Conservation (phyloP, 2,329 filamentous ascomycete species). For the Neonectria ditissima region DNA sequence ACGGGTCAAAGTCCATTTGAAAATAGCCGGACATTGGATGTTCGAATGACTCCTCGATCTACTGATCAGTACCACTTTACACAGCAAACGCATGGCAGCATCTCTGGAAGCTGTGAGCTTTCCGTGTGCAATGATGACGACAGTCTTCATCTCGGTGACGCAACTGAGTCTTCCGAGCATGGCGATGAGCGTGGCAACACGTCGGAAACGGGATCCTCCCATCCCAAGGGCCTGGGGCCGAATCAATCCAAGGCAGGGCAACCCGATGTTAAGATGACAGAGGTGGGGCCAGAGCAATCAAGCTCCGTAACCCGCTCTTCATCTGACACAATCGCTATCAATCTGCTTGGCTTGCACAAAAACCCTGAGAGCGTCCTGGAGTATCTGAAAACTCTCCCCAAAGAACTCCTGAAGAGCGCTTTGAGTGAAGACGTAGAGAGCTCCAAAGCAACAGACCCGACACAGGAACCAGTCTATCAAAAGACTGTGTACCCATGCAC, state of each 20-base stretch:
- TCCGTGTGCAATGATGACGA: slow-evolving; percentile 4
- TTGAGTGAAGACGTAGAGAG: slow-evolving; percentile 37
- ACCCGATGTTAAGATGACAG: slow-evolving; percentile 35
- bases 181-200: not conserved
- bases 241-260: slow-evolving; percentile 16
- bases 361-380: slow-evolving; percentile 31
- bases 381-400: slow-evolving; percentile 46
- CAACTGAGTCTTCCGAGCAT: not conserved
- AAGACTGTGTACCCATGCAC: slow-evolving; percentile 48
- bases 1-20: slow-evolving; percentile 11
- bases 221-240: not conserved
- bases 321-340: not conserved
- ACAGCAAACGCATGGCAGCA: not conserved
- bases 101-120: not conserved
- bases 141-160: not conserved
- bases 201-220: slow-evolving; percentile 2
- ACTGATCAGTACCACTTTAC: slow-evolving; percentile 11
- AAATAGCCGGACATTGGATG: not conserved
- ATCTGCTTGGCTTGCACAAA: slow-evolving; percentile 5
- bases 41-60: not conserved
- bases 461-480: slow-evolving; percentile 22
- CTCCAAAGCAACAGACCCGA: slow-evolving; percentile 22
- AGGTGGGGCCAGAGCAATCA: slow-evolving; percentile 17
- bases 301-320: not conserved
- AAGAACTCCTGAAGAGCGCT: slow-evolving; percentile 48